phyloP scores from a whole-genome alignment of 192 early-diverging fungal genomes.

The Allomyces macrogynus region DNA sequence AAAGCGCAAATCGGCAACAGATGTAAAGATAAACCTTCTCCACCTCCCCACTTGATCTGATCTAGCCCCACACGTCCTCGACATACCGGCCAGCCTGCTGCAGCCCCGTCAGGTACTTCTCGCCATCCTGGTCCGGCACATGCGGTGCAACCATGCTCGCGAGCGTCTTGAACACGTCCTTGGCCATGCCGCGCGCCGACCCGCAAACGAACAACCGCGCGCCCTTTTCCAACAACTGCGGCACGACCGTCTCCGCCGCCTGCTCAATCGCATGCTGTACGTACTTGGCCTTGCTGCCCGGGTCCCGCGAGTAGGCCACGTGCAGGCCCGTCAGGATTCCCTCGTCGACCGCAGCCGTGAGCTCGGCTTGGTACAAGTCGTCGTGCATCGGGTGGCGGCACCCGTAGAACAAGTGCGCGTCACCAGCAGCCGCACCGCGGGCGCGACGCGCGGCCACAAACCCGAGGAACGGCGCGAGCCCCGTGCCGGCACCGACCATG shows the following conservation, averaged over 20 bases:
- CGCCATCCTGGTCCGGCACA: slow-evolving; percentile 4
- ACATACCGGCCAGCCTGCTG: slow-evolving; percentile 3
- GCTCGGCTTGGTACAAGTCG: neutral
- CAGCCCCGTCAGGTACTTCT: slow-evolving; percentile 1
- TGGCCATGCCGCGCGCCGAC: slow-evolving; percentile 8
- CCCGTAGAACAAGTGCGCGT: slow-evolving; percentile 3
- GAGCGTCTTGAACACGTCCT: slow-evolving; percentile 7
- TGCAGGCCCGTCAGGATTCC: slow-evolving; percentile 3
- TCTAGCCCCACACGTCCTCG: slow-evolving; percentile 14
- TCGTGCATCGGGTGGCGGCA: neutral
- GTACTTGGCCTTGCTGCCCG: slow-evolving; percentile 3
- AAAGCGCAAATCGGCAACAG: too few relatives aligned
- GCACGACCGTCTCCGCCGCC: neutral
- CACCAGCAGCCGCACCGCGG: neutral
- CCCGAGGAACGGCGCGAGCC: slow-evolving; percentile 4
- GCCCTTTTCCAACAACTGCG: neutral
- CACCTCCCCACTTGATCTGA: too few relatives aligned
- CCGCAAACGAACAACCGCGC: slow-evolving; percentile 9
- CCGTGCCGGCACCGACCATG: slow-evolving; percentile 5
- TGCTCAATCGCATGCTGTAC: slow-evolving; percentile 3
- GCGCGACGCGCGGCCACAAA: slow-evolving; percentile 1
- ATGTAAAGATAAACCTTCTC: too few relatives aligned
- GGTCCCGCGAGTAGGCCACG: slow-evolving; percentile 7
- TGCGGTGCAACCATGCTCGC: slow-evolving; percentile 3
- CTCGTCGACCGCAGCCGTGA: neutral